A percentile compares a stretch with the other conserved stretches of the same genome.
phyloP scores from a whole-genome alignment of 352 stramenopile genomes.

The Thalassiosira livingstoniorum region DNA sequence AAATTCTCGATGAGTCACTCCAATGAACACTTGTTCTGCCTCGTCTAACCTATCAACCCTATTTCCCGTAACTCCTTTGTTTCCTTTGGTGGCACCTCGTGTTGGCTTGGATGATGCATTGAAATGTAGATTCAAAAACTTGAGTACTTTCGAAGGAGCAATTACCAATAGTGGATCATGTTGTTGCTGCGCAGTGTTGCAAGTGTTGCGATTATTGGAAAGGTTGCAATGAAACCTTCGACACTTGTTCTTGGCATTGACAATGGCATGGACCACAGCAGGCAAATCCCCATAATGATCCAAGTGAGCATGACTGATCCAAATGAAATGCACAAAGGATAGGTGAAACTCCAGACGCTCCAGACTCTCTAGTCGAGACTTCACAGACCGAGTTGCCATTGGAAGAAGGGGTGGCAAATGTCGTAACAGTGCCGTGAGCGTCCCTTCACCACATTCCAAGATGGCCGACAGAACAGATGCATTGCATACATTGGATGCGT shows the following conservation, averaged over 20 bases:
- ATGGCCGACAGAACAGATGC: slow-evolving; percentile 50
- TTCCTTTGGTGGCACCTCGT: slow-evolving; percentile 6
- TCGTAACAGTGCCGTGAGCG: slow-evolving; percentile 40
- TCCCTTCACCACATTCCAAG: slow-evolving; percentile 80
- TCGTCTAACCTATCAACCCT: too few species aligned
- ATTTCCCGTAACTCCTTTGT: background rate
- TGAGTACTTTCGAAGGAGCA: slow-evolving; percentile 70
- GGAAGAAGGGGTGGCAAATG: slow-evolving; percentile 33
- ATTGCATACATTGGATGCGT: too few species aligned
- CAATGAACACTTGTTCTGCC: slow-evolving; percentile 62
- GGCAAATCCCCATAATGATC: slow-evolving; percentile 81
- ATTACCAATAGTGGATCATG: slow-evolving; percentile 45
- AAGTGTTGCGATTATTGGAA: too few species aligned
- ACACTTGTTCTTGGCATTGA: slow-evolving; percentile 17
- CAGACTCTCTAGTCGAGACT: too few species aligned
- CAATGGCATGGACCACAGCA: slow-evolving; percentile 55
- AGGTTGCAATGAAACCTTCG: too few species aligned
- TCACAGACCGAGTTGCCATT: too few species aligned
- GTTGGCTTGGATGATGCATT: background rate
- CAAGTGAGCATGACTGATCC: slow-evolving; percentile 82
- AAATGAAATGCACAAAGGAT: slow-evolving; percentile 66
- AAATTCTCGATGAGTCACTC: slow-evolving; percentile 64
- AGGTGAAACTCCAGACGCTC: slow-evolving; percentile 21
- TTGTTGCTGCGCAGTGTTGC: too few species aligned
- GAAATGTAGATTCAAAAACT: slow-evolving; percentile 65